Evolutionary conservation across 2,329 filamentous ascomycete species (phyloP).

Genomic region (Diaporthe humulicola): DNA sequence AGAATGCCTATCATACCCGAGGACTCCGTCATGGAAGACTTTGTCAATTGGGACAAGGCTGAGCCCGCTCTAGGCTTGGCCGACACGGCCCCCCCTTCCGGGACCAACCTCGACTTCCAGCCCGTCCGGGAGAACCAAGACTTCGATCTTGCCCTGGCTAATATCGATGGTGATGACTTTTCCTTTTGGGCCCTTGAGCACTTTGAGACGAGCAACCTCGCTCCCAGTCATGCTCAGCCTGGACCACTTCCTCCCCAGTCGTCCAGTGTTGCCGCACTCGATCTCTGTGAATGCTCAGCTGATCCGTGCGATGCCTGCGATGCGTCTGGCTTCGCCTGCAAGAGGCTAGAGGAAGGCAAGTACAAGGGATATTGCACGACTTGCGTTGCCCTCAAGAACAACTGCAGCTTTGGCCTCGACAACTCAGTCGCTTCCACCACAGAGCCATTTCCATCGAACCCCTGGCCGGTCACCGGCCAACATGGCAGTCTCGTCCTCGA

Average conservation of each 20-base stretch:
- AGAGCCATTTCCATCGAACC: constrained; percentile 58
- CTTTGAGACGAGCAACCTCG: constrained; percentile 60
- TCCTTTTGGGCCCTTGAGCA: constrained; percentile 72
- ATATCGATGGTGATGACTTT: constrained; percentile 70
- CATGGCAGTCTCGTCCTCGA: constrained; percentile 56
- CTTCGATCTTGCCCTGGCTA: constrained; percentile 68
- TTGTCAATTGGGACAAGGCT: constrained; percentile 73
- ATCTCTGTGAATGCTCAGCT: constrained; percentile 59
- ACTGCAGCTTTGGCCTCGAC: constrained; percentile 67
- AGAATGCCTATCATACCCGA: constrained; percentile 43
- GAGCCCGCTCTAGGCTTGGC: constrained; percentile 48
- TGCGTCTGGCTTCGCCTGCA: constrained; percentile 69
- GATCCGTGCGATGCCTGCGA: constrained; percentile 67
- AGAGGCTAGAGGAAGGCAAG: constrained; percentile 70
- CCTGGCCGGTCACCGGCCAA: constrained; percentile 60
- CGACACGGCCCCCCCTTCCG: constrained; percentile 50
- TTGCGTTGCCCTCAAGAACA: constrained; percentile 70
- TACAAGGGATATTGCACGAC: constrained; percentile 73
- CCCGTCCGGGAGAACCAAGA: constrained; percentile 47
- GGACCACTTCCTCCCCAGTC: constrained; percentile 31
- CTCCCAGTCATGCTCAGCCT: constrained; percentile 34
- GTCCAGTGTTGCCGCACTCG: constrained; percentile 43
- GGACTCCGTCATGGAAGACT: constrained; percentile 63
- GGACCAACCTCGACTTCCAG: constrained; percentile 49
- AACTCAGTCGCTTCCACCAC: constrained; percentile 51